These are phyloP conservation scores for Melanomma pulvis-pyrius DNA, from an alignment of 495 filamentous ascomycete species.

Conservation along the genomic window DNA sequence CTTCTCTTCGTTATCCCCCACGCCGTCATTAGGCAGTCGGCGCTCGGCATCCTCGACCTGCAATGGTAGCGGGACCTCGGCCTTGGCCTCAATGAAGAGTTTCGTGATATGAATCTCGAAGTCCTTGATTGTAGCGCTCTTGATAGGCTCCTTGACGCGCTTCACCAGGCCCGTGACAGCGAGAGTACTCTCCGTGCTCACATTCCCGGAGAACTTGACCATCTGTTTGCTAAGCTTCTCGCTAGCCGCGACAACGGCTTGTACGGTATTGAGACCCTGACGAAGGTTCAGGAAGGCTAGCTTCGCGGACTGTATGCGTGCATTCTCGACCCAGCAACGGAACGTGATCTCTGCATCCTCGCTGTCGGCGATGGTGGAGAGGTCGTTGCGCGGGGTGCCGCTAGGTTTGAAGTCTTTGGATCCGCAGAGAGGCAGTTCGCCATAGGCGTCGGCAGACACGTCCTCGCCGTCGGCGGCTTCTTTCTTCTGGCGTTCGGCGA, in stretches of 20 bases:
- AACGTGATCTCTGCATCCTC: conserved; percentile 44
- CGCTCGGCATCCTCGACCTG: conserved; percentile 50
- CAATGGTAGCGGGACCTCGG: conserved; percentile 67
- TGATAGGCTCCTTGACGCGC: conserved; percentile 73
- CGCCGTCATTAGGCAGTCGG: conserved; percentile 44
- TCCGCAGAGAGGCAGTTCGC: conserved; percentile 47
- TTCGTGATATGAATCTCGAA: conserved; percentile 79
- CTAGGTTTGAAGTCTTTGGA: conserved; percentile 40
- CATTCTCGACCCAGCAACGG: conserved; percentile 47
- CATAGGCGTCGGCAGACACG: conserved; percentile 48
- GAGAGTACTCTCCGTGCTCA: conserved; percentile 80
- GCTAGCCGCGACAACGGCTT: conserved; percentile 51
- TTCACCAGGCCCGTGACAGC: conserved; percentile 76
- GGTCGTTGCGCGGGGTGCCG: conserved; percentile 31
- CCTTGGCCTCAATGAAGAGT: conserved; percentile 73
- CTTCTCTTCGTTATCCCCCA: conserved; percentile 41
- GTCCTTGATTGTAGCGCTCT: conserved; percentile 73
- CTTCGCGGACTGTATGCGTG: conserved; percentile 49
- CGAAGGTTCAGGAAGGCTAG: conserved; percentile 50
- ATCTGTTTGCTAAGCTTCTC: conserved; percentile 69
- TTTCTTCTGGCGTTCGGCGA: conserved; percentile 45
- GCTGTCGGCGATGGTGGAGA: conserved; percentile 36
- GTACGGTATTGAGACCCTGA: conserved; percentile 44
- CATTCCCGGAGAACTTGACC: conserved; percentile 81
- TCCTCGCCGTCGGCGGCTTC: conserved; percentile 45